Base-by-base conservation (phyloP, 1,284 basidiomycete genomes). In the Ceratobasidium sp. region DNA sequence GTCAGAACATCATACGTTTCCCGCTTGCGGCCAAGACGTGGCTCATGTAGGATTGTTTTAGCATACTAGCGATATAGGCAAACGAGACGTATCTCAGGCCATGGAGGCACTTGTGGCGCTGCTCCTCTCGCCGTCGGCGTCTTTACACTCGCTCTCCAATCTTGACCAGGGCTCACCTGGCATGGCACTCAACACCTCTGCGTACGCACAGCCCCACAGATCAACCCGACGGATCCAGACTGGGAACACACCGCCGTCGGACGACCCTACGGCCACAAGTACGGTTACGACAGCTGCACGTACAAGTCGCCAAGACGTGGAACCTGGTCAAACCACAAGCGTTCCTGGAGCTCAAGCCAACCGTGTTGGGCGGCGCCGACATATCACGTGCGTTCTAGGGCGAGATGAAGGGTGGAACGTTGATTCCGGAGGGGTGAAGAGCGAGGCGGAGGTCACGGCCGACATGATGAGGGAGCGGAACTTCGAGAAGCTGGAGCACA, bases 71-170 rank as follows among this genome's bases (percentile, higher is more conserved):
- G 98, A 99, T 82, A 92, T 94, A 59, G 95, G 96, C 7, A 90
- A 94, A 83, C 90, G 94, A 81, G 89, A 91, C 99, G 98, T 84
- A 90, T 96, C 0, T 88, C 88, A 64, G 88, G 86, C 0, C 98
- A 99, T 83, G 98, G 98, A 26, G 98, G 98, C 17, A 99, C 98
- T 0, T 98, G 96, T 23, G 98, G 98, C 23, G 98, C 98, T 3
- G 98, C 98, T 2, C 98, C 98, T 0, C 94, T 99, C 71, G 97
- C 95, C 44, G 96, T 92, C 13, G 97, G 95, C 38, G 94, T 98
- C 57, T 93, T 97, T 83, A 94, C 96, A 20, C 89, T 98, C 15
- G 95, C 95, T 3, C 87, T 98, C 15, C 88, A 96, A 85, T 93
- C 89, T 67, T 90, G 95, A 42, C 96, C 96, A 20, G 97, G 99